phyloP scores from a whole-genome alignment of 2,329 filamentous ascomycete species.

The Fusarium redolens region DNA sequence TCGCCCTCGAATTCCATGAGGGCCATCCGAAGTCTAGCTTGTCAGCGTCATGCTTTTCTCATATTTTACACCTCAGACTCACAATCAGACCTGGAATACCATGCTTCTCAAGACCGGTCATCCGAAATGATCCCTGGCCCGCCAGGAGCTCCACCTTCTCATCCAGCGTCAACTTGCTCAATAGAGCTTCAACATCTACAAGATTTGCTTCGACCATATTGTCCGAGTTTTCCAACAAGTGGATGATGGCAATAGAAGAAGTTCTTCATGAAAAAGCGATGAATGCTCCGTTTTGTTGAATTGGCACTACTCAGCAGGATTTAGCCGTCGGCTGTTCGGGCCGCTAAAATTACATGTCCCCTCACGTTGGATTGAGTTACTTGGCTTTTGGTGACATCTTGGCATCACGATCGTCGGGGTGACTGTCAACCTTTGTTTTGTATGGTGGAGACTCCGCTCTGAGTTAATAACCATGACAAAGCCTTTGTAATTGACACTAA shows the following conservation, averaged over 20 bases:
- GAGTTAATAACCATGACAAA: neutral
- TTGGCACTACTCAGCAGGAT: neutral
- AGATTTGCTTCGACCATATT: constrained; percentile 6
- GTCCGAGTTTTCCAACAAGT: accelerated
- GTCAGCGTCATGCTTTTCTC: neutral
- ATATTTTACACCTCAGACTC: neutral
- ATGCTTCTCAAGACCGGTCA: constrained; percentile 21
- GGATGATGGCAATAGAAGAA: neutral
- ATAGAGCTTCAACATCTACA: constrained; percentile 26
- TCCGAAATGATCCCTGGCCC: constrained; percentile 37
- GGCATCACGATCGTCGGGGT: constrained; percentile 5
- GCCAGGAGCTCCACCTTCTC: constrained; percentile 39
- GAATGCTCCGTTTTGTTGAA: neutral
- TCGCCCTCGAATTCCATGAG: constrained; percentile 39
- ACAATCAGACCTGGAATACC: constrained; percentile 36
- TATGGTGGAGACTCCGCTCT: neutral
- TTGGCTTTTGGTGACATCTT: constrained; percentile 6
- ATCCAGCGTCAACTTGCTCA: constrained; percentile 31
- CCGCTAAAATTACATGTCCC: constrained; percentile 7
- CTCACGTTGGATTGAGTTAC: constrained; percentile 2
- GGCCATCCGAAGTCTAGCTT: constrained; percentile 35
- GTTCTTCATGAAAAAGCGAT: neutral
- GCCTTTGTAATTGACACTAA: neutral
- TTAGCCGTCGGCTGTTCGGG: constrained; percentile 35
- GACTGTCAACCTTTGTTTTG: neutral